These are phyloP conservation scores for Fusarium pininemorale DNA, from an alignment of 2,329 filamentous ascomycete genomes.

Conservation along the genomic window DNA sequence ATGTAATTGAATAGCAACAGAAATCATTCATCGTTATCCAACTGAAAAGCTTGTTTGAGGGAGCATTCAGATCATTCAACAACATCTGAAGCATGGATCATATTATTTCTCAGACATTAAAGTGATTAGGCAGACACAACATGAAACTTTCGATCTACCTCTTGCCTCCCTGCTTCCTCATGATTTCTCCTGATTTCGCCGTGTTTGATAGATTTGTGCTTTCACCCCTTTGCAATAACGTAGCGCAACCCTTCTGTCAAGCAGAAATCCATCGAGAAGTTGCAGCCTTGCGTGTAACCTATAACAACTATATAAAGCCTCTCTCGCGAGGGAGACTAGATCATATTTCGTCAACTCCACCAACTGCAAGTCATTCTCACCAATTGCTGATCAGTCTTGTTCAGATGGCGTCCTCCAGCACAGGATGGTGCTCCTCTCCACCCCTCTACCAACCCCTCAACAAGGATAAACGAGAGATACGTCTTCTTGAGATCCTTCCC, in stretches of 20 bases:
- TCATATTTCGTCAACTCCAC: fast-evolving
- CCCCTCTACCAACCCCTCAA: background rate
- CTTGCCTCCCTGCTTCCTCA: background rate
- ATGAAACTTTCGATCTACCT: fast-evolving
- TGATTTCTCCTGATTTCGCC: too few relatives aligned
- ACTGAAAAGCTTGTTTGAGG: background rate
- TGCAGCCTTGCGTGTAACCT: background rate
- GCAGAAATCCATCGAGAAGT: too few relatives aligned
- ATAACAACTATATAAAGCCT: background rate
- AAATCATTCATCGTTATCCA: too few relatives aligned
- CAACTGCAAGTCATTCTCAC: background rate
- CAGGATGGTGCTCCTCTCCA: fast-evolving
- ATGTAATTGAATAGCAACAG: fast-evolving
- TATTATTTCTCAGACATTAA: background rate
- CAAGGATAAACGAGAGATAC: background rate
- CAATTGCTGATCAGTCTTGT: too few relatives aligned
- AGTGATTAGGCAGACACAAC: fast-evolving
- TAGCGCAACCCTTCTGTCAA: background rate
- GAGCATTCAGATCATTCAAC: background rate
- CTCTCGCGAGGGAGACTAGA: fast-evolving
- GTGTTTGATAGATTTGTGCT: background rate
- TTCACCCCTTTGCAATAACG: background rate
- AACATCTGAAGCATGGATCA: too few relatives aligned
- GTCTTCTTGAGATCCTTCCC: background rate
- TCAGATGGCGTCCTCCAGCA: background rate